A percentile compares a stretch with the other conserved stretches of the same genome.
phyloP scores from a whole-genome alignment of 257 asterid genomes.

The Catharanthus roseus region DNA sequence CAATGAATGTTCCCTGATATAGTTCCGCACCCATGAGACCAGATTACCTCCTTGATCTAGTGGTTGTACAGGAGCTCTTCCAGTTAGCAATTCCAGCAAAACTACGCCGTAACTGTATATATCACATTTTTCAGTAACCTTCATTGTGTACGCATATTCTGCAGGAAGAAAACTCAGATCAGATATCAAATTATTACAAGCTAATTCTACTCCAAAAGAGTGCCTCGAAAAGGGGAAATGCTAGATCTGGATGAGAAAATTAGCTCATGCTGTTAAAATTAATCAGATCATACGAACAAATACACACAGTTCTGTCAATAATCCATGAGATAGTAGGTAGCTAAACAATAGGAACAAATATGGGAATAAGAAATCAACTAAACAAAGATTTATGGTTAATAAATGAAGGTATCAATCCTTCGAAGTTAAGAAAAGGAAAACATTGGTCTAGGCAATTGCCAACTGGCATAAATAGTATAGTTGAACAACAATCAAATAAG shows the following conservation, averaged over 20 bases:
- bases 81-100: slow-evolving; percentile 74
- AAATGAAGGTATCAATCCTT: not conserved
- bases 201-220: not conserved
- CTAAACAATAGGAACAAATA: not conserved
- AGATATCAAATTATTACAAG: slow-evolving; percentile 1
- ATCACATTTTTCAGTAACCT: slow-evolving; percentile 86
- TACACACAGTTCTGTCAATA: not conserved
- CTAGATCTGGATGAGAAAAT: not conserved
- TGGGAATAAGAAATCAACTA: not conserved
- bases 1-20: slow-evolving; percentile 48
- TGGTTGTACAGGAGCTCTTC: slow-evolving; percentile 88
- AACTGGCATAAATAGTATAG: not conserved
- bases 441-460: not conserved
- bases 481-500: not conserved
- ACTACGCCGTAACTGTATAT: slow-evolving; percentile 89
- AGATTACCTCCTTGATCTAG: slow-evolving; percentile 87
- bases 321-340: not conserved
- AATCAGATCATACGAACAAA: not conserved
- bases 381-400: not conserved
- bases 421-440: not conserved
- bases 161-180: slow-evolving; percentile 16
- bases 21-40: slow-evolving; percentile 57
- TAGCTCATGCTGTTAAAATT: not conserved
- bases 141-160: slow-evolving; percentile 93
- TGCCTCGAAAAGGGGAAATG: not conserved